Conservation (phyloP, 2,329 filamentous ascomycete species). For the Microthyrium microscopicum region DNA sequence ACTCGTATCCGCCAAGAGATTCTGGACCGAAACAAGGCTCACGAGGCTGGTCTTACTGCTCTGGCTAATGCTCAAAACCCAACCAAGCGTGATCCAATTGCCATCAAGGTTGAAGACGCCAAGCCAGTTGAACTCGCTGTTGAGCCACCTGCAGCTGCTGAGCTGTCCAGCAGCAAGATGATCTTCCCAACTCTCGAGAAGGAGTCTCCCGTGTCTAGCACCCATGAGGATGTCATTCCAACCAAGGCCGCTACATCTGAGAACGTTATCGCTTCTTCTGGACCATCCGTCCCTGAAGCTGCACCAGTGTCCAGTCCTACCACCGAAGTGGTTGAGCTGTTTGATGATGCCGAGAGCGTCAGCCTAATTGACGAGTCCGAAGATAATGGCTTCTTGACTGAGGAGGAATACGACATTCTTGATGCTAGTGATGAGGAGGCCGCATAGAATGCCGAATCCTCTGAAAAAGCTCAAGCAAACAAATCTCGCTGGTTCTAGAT, state of each 20-base stretch:
- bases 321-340: slow-evolving; percentile 17
- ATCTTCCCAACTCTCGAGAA: slow-evolving; percentile 95
- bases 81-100: background rate
- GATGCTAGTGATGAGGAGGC: slow-evolving; percentile 90
- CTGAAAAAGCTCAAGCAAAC: too few species aligned
- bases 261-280: slow-evolving; percentile 8
- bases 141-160: slow-evolving; percentile 8
- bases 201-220: slow-evolving; percentile 70
- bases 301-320: slow-evolving; percentile 10
- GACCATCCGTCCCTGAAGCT: background rate
- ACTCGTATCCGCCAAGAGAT: background rate
- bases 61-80: background rate
- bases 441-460: too few species aligned
- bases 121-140: slow-evolving; percentile 5
- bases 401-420: slow-evolving; percentile 95
- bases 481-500: too few species aligned
- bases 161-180: slow-evolving; percentile 36
- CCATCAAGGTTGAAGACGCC: slow-evolving; percentile 1
- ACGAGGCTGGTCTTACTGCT: background rate
- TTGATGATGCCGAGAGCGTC: slow-evolving; percentile 42
- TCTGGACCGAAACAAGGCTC: background rate
- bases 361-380: slow-evolving; percentile 27
- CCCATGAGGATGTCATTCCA: slow-evolving; percentile 42
- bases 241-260: slow-evolving; percentile 10
- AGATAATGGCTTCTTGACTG: slow-evolving; percentile 69